Conservation (phyloP, 108 stramenopile genomes). For the Schizochytrium sp. region DNA sequence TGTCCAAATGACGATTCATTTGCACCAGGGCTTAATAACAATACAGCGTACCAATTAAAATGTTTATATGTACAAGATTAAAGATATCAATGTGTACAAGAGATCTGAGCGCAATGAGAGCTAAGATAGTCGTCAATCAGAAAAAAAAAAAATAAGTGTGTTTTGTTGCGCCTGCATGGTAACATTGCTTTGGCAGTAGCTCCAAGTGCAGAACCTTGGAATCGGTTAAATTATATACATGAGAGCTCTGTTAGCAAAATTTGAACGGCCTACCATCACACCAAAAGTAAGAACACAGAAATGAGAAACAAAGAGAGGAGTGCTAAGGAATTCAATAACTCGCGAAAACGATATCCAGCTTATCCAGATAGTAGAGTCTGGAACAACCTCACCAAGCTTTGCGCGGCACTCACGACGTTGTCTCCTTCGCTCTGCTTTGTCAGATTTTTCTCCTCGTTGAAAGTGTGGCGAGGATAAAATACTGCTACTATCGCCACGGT, state of each 20-base stretch:
- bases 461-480: conserved; percentile 13
- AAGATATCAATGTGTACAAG: no score
- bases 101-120: no score
- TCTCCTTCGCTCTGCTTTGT: conserved; percentile 7
- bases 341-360: not conserved
- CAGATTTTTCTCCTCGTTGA: conserved; percentile 26
- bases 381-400: conserved; percentile 7
- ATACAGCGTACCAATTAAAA: no score
- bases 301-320: conserved; percentile 1
- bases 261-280: conserved; percentile 18
- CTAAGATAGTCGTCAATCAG: no score
- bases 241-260: not conserved
- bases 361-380: conserved; percentile 11
- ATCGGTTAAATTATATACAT: not conserved
- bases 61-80: no score
- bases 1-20: no score
- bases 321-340: not conserved
- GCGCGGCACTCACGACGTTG: conserved; percentile 12
- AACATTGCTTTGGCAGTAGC: not conserved
- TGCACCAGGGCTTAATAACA: no score
- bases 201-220: not conserved
- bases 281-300: conserved; percentile 32
- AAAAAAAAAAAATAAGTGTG: no score
- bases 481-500: not conserved
- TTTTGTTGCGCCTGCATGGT: no score